Evolutionary conservation across 768 basidiomycete genomes (phyloP), one percentile per base, ranked within the genome.

Genomic region (Pseudohyphozyma bogoriensis): DNA sequence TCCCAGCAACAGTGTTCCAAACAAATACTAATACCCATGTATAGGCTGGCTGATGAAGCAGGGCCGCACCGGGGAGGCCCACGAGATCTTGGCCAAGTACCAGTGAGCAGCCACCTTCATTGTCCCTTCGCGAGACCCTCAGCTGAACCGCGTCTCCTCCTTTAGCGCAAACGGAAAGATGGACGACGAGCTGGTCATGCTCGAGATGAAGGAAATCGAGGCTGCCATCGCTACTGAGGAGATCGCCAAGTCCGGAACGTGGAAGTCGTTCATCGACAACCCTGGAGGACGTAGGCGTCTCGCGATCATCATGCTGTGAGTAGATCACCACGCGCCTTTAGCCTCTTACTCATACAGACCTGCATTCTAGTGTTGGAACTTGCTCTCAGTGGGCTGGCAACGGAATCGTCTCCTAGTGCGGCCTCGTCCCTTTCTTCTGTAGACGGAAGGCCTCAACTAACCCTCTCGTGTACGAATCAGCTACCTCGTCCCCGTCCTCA

Each of bases 11-110:
- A n/a, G n/a, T n/a, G n/a, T n/a, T n/a, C n/a, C n/a, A n/a, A n/a
- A n/a, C n/a, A n/a, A n/a, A n/a, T n/a, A n/a, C n/a, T n/a, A n/a
- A n/a, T n/a, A n/a, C n/a, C n/a, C n/a, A n/a, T n/a, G n/a, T n/a
- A n/a, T n/a, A 50, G 83, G 88, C 79, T 92, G 79, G 80, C 75
- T 90, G 64, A 72, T 90, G 69, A 82, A 77, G 74, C 86, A 85
- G 72, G 87, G 87, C 29, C 80, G 79, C 58, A 80, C 86, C 16
- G 79, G 76, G 1, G 76, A 86, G 70, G 90, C 88, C 3, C 74
- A 85, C 46, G 69, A 77, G n/a, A 79, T 79, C 22, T 77, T 92
- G 26, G 86, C 87, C 2, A 84, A 87, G 72, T 89, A 89, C 72
- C 89, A 92, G 40, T 42, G 16, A 8, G 40, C 16, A 6, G 6